A percentile compares a stretch with the other conserved stretches of the same genome.
phyloP scores from a whole-genome alignment of 768 basidiomycete genomes.

The Boletus sp. region DNA sequence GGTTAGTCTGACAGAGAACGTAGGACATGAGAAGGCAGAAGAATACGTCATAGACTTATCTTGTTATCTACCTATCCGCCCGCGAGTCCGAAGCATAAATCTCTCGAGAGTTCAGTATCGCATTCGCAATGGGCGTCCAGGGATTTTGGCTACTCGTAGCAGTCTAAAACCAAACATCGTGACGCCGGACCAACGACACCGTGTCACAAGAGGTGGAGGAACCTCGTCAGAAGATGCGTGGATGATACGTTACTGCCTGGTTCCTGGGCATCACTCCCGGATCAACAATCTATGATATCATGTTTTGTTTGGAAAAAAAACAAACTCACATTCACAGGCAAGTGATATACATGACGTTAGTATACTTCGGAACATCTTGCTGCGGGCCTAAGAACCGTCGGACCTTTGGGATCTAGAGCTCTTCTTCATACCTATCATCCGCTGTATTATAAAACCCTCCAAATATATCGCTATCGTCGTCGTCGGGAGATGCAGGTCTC shows the following conservation, averaged over 20 bases:
- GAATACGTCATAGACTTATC: background rate
- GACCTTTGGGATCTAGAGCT: constrained; percentile 18
- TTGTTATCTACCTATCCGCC: constrained; percentile 13
- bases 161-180: background rate
- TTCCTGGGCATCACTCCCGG: background rate
- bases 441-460: constrained; percentile 11
- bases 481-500: constrained; percentile 39
- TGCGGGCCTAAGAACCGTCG: background rate
- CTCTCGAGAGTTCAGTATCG: background rate
- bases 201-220: constrained; percentile 2
- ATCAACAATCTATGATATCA: background rate
- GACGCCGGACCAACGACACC: constrained; percentile 25
- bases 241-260: background rate
- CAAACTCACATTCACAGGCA: constrained; percentile 4
- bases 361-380: background rate
- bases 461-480: constrained; percentile 8
- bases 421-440: constrained; percentile 31
- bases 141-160: background rate
- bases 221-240: background rate
- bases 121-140: background rate
- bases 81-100: constrained; percentile 2
- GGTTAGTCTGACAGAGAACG: background rate
- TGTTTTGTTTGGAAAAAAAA: background rate
- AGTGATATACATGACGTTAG: constrained; percentile 3
- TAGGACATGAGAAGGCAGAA: constrained; percentile 6